Percentiles rank a stretch among this genome's conserved stretches.
phyloP scores from a whole-genome alignment of 306 rosid genomes.

The Castanopsis chinensis region DNA sequence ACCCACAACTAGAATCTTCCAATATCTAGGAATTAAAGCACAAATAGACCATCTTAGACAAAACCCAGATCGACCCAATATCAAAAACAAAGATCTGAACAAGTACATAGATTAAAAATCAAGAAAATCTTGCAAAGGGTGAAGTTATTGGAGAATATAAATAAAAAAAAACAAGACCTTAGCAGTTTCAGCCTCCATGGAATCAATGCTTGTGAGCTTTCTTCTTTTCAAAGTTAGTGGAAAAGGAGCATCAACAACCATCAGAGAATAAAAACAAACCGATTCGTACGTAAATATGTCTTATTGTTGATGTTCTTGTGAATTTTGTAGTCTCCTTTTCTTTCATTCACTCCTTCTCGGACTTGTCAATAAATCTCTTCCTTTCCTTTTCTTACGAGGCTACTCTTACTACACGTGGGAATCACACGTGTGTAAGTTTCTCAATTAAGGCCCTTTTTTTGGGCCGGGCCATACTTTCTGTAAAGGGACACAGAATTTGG shows the following conservation, averaged over 20 bases:
- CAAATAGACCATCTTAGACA: neutral
- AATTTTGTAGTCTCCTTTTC: neutral
- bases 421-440: neutral
- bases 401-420: neutral
- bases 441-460: too few species aligned
- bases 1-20: slow-evolving; percentile 12
- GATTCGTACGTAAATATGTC: neutral
- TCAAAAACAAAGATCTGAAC: slow-evolving; percentile 2
- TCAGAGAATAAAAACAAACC: slow-evolving; percentile 22
- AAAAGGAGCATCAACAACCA: slow-evolving; percentile 48
- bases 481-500: neutral
- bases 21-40: slow-evolving; percentile 6
- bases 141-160: neutral
- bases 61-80: slow-evolving; percentile 40
- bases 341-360: neutral
- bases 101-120: neutral
- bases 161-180: slow-evolving; percentile 35
- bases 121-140: neutral
- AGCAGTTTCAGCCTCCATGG: slow-evolving; percentile 56
- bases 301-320: too few species aligned
- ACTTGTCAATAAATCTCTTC: too few species aligned
- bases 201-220: slow-evolving; percentile 39
- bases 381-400: neutral
- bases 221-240: slow-evolving; percentile 52
- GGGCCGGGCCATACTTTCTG: neutral